Conservation (phyloP, 176 grass and related monocot genomes). For the Thinopyrum elongatum region DNA sequence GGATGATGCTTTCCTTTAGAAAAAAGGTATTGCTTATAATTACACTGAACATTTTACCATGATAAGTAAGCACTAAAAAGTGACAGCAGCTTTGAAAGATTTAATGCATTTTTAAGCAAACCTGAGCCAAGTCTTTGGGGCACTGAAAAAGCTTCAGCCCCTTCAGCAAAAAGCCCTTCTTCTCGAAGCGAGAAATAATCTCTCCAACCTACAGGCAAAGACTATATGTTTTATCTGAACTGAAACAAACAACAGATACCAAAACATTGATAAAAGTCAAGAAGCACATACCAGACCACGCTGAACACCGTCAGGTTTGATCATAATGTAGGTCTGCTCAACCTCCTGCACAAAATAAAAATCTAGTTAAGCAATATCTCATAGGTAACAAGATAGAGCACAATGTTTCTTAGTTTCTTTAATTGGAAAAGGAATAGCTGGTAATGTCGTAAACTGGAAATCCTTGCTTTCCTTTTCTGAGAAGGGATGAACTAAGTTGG, state of each 20-base stretch:
- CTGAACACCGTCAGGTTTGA: conserved; percentile 96
- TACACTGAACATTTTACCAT: neutral
- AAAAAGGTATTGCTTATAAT: neutral
- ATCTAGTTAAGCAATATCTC: neutral
- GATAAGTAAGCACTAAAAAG: neutral
- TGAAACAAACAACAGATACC: conserved; percentile 28
- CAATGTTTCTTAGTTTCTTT: neutral
- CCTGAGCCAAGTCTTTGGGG: conserved; percentile 93
- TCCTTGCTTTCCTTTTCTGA: neutral
- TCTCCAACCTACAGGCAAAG: conserved; percentile 73
- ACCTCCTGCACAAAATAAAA: conserved; percentile 33
- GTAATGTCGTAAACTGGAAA: neutral
- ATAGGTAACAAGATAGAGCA: neutral
- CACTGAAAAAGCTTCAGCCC: conserved; percentile 91
- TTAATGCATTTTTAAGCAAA: conserved; percentile 39
- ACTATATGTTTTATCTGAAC: conserved; percentile 1
- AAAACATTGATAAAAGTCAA: neutral
- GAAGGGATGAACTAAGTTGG: neutral
- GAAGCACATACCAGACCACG: conserved; percentile 61
- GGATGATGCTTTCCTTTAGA: conserved; percentile 7
- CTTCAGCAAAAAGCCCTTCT: conserved; percentile 96
- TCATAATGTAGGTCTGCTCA: conserved; percentile 94
- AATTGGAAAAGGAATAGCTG: neutral
- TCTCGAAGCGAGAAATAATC: conserved; percentile 95
- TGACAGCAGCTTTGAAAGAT: neutral